Percentiles rank a stretch among this genome's conserved stretches.
Evolutionary conservation across 805 yeast genomes (phyloP).

Genomic region (Nakazawaea wickerhamii): DNA sequence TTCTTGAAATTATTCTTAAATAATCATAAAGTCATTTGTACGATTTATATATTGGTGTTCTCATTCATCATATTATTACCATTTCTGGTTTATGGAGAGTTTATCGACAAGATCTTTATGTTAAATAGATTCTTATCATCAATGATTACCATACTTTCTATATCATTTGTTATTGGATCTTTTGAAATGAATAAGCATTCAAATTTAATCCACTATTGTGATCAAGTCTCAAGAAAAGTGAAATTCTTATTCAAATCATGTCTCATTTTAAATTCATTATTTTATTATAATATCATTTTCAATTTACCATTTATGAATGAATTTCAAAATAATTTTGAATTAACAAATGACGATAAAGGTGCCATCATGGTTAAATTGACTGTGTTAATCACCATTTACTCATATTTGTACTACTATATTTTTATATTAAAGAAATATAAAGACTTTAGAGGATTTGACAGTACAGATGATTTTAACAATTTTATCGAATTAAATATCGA

Average conservation of each 20-base stretch:
- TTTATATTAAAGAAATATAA: conserved; percentile 1
- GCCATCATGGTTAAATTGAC: background rate
- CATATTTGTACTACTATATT: background rate
- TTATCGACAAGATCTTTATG: background rate
- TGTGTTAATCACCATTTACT: background rate
- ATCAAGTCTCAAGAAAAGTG: background rate
- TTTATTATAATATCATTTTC: background rate
- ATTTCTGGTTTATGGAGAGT: conserved; percentile 1
- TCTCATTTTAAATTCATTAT: background rate
- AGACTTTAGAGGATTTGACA: conserved; percentile 10
- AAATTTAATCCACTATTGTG: background rate
- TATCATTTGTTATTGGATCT: conserved; percentile 3
- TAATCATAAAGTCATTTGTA: background rate
- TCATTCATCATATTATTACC: conserved; percentile 1
- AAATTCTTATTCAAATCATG: background rate
- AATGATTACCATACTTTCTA: conserved; percentile 2
- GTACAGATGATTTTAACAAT: background rate
- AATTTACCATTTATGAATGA: conserved; percentile 5
- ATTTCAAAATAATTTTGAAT: background rate
- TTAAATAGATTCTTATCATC: background rate
- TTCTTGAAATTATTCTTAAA: background rate
- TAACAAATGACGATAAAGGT: background rate
- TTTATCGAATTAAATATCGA: background rate
- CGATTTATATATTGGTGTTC: background rate
- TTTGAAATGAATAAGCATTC: background rate